Conservation (phyloP, 176 grass and related monocot genomes). For the Calamus simplicifolius region DNA sequence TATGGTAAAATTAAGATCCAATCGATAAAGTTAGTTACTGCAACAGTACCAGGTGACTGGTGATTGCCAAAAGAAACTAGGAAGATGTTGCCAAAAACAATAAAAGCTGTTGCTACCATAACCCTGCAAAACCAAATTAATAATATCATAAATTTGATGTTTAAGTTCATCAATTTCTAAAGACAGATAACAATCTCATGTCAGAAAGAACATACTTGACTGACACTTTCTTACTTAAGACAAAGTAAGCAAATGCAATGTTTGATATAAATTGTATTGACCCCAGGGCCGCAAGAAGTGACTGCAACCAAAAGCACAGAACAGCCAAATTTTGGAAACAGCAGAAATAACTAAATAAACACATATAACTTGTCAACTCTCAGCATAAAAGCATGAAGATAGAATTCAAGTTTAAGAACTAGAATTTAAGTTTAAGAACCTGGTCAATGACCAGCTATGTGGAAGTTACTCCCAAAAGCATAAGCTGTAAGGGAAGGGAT, state of each 20-base stretch:
- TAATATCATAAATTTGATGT: conserved; percentile 9
- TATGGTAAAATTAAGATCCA: no score
- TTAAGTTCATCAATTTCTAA: background rate
- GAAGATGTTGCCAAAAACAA: conserved; percentile 91
- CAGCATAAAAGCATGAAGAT: no score
- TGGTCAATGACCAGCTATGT: no score
- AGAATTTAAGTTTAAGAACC: no score
- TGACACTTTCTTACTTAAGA: conserved; percentile 81
- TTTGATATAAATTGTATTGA: conserved; percentile 98
- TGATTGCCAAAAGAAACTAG: conserved; percentile 98
- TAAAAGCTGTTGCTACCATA: conserved; percentile 86
- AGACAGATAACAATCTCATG: conserved; percentile 13
- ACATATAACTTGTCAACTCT: no score
- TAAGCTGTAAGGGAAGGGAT: no score
- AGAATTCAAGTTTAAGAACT: no score
- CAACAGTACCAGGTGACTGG: conserved; percentile 77
- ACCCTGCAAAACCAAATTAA: conserved; percentile 57
- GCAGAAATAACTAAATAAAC: background rate
- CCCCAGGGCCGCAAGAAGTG: conserved; percentile 96
- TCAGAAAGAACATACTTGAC: conserved; percentile 67
- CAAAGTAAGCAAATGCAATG: conserved; percentile 95
- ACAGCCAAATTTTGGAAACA: conserved; percentile 16
- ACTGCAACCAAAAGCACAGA: conserved; percentile 57
- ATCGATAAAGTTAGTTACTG: no score
- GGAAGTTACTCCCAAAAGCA: no score